These are phyloP conservation scores for Colletotrichum destructivum DNA, from an alignment of 2,329 filamentous ascomycete genomes.

Conservation along the genomic window DNA sequence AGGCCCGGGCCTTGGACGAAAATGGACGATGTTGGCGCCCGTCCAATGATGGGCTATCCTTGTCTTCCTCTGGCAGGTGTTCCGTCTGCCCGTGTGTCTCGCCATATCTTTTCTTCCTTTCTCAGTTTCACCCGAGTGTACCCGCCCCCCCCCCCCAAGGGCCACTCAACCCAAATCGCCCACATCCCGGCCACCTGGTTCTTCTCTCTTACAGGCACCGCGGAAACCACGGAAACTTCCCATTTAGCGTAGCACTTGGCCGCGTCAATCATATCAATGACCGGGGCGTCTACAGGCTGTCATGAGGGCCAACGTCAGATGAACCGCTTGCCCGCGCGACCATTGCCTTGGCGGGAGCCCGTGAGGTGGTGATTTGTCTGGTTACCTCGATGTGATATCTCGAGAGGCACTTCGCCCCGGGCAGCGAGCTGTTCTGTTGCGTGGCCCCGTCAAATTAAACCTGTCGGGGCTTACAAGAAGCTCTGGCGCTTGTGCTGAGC, in stretches of 20 bases:
- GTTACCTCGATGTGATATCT: too few relatives aligned
- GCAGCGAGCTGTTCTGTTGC: not conserved
- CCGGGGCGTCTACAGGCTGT: not conserved
- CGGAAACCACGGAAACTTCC: not conserved
- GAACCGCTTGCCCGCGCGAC: not conserved
- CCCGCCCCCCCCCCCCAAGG: too few relatives aligned
- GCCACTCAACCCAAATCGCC: not conserved
- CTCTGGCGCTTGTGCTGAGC: constrained; percentile 1
- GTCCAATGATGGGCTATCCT: not conserved
- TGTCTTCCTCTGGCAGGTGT: constrained; percentile 5
- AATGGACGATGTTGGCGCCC: constrained; percentile 2
- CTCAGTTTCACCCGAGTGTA: not conserved
- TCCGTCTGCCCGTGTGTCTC: not conserved
- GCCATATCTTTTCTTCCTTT: not conserved
- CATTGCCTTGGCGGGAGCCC: not conserved
- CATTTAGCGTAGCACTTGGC: constrained; percentile 12
- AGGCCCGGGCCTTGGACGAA: not conserved
- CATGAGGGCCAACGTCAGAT: constrained; percentile 11
- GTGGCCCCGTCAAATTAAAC: not conserved
- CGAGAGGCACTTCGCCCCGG: not conserved
- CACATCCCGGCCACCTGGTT: constrained; percentile 11
- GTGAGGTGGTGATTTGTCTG: too few relatives aligned
- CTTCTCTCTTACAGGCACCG: not conserved
- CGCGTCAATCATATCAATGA: not conserved
- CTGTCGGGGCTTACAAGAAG: constrained; percentile 1